These are phyloP conservation scores for Diaporthe sp. DNA, from an alignment of 2,329 filamentous ascomycete species.

Conservation along the genomic window DNA sequence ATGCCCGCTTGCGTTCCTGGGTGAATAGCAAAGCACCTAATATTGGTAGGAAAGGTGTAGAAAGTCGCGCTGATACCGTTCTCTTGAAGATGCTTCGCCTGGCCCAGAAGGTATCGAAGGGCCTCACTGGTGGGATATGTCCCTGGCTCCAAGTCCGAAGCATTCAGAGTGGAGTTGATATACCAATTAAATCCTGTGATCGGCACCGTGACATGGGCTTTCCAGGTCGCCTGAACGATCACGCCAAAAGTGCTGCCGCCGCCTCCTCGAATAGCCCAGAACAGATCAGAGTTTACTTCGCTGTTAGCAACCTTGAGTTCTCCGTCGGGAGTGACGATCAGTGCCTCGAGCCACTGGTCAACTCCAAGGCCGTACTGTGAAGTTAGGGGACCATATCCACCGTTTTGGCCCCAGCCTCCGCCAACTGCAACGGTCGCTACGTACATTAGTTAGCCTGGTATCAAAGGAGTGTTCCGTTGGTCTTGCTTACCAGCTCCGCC, in stretches of 20 bases:
- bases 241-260: slow-evolving; percentile 11
- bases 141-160: background rate
- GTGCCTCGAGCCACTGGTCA: slow-evolving; percentile 13
- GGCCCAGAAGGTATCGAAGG: background rate
- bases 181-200: background rate
- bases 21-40: slow-evolving; percentile 4
- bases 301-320: background rate
- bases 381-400: background rate
- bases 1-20: background rate
- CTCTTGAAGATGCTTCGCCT: background rate
- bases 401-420: slow-evolving; percentile 6
- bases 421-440: slow-evolving; percentile 3
- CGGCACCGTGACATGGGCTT: slow-evolving; percentile 11
- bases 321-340: slow-evolving; percentile 1
- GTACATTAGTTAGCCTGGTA: background rate
- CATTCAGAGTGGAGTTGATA: slow-evolving; percentile 8
- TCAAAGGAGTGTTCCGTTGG: background rate
- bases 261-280: slow-evolving; percentile 8
- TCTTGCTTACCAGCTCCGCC: background rate
- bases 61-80: background rate
- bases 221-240: slow-evolving; percentile 5
- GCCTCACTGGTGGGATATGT: background rate
- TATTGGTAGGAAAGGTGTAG: background rate
- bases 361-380: slow-evolving; percentile 7
- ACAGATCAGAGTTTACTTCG: background rate